Base-by-base conservation (phyloP, 2,329 filamentous ascomycete species). In the Diaporthe batatas region DNA sequence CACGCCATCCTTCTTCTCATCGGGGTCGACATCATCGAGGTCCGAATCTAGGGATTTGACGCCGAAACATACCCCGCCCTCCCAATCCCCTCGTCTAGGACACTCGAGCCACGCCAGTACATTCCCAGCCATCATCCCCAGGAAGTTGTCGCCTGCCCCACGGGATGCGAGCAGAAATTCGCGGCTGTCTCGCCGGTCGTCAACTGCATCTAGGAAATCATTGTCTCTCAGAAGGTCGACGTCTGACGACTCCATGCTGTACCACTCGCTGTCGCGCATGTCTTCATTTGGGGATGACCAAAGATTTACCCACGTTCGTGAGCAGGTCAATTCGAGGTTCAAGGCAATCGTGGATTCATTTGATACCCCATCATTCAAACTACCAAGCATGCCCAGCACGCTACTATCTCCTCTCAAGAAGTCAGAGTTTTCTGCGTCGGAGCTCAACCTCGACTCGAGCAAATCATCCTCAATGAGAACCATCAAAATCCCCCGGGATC, bases 301-400 rank as follows among this genome's bases (percentile, higher is more conserved):
- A 51, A 89, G 92, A 57, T 98, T 96, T 81, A 90, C 93, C 65
- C 87, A 96, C 81, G 91, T 97, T 16, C 90, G 91, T 55, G 93
- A 94, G 74, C 94, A 96, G 84, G 92, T 96, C 76, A 98, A 98
- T 78, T 94, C 93, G 77, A 89, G 96, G 54, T 87, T 96, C 79
- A 97, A 97, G 83, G 96, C 96, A 6, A 93, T 98, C 80, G 93
- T 91, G 79, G 95, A 98, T 80, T 97, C 93, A 79, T 90, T 94
- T 79, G 95, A 98, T 77, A 84, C 88, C 53, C 93, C 95, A 2
- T 94, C 91, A 70, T 92, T 95, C 82, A 94, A 91, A 78, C 87
- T 94, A 79, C 90, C 90, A 1, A 87, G 88, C 74, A 82, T 93
- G 49, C 88, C 91, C 1, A 84, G 79, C 72, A 72, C 79, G 49